phyloP scores from a whole-genome alignment of 2,329 filamentous ascomycete species.

The Myriosclerotinia scirpicola region DNA sequence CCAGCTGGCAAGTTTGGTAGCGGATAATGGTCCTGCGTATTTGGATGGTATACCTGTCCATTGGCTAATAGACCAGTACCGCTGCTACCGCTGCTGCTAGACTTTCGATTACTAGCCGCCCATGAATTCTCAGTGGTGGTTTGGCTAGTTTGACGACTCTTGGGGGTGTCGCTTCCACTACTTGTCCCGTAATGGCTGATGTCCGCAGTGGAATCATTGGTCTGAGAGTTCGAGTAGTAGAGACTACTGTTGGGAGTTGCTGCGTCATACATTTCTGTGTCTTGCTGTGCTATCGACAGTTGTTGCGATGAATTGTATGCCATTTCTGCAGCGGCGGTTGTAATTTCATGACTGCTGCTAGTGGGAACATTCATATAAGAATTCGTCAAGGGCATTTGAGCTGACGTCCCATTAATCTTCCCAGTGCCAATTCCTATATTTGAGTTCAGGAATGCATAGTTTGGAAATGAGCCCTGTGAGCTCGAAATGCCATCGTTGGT shows the following conservation, averaged over 20 bases:
- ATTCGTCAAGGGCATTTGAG: conserved; percentile 25
- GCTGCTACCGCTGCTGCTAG: conserved; percentile 7
- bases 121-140: conserved; percentile 12
- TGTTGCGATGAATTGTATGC: conserved; percentile 14
- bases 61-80: neutral
- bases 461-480: neutral
- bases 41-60: conserved; percentile 1
- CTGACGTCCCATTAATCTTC: conserved; percentile 2
- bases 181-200: conserved; percentile 18
- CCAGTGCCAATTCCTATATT: conserved; percentile 4
- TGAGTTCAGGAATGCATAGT: conserved; percentile 10
- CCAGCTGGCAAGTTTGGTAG: neutral
- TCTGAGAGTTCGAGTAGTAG: neutral
- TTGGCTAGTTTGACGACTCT: conserved; percentile 23
- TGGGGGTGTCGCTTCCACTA: conserved; percentile 8
- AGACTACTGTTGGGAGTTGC: neutral
- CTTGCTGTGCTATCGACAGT: conserved; percentile 3
- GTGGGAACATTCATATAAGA: conserved; percentile 32
- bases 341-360: conserved; percentile 36
- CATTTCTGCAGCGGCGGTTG: conserved; percentile 11
- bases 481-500: conserved; percentile 6
- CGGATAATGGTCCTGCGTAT: neutral
- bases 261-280: conserved; percentile 9
- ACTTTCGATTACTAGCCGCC: conserved; percentile 21
- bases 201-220: conserved; percentile 5